Conservation (phyloP, 148 eudicot species). For the Arctostaphylos glauca region DNA sequence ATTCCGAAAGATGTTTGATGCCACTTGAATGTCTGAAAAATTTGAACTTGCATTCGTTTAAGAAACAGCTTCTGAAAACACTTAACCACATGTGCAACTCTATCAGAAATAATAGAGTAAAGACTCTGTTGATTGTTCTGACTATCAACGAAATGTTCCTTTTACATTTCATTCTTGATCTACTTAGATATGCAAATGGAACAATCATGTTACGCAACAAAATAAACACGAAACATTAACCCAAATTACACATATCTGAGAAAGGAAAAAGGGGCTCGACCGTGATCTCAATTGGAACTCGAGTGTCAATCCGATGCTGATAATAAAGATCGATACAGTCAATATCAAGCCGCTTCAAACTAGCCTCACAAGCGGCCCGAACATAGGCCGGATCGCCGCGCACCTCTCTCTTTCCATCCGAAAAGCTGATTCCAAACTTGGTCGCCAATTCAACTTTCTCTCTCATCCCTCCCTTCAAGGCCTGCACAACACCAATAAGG, state of each 20-base stretch:
- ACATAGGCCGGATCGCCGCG: slow-evolving; percentile 19
- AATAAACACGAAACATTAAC: neutral
- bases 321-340: slow-evolving; percentile 10
- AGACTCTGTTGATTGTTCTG: too few relatives aligned
- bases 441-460: slow-evolving; percentile 6
- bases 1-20: neutral
- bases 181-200: neutral
- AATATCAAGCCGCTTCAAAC: slow-evolving; percentile 16
- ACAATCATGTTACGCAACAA: neutral
- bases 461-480: neutral
- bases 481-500: neutral
- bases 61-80: neutral
- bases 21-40: too few relatives aligned
- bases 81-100: neutral
- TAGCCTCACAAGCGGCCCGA: slow-evolving; percentile 16
- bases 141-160: too few relatives aligned
- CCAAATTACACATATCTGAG: neutral
- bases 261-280: neutral
- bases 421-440: neutral
- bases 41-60: neutral
- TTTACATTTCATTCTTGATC: neutral
- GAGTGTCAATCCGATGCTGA: slow-evolving; percentile 1
- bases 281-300: neutral
- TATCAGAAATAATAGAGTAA: neutral
- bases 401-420: neutral